Percentiles rank a stretch among this genome's conserved stretches.
Evolutionary conservation across 106 monocot genomes (phyloP).

Genomic region (Dendrobium officinale): DNA sequence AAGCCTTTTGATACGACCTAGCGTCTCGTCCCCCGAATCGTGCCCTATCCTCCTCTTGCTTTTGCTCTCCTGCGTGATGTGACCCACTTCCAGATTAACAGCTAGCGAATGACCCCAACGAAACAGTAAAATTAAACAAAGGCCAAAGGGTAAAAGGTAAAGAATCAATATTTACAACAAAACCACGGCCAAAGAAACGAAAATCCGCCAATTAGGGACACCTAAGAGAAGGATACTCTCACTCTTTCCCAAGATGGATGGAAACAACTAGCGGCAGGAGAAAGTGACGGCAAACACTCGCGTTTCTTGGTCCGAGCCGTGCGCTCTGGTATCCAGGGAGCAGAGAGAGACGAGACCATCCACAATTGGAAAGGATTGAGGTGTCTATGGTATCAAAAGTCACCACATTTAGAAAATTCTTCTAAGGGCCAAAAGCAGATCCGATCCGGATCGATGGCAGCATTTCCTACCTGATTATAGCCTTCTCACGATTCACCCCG

Average conservation of each 20-base stretch:
- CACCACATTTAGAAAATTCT: slow-evolving; percentile 7
- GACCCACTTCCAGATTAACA: slow-evolving; percentile 11
- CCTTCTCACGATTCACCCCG: slow-evolving; percentile 1
- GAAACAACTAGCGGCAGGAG: background rate
- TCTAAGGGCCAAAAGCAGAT: slow-evolving; percentile 3
- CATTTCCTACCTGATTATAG: slow-evolving; percentile 1
- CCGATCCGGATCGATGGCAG: background rate
- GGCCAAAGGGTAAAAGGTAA: slow-evolving; percentile 5
- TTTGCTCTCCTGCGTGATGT: slow-evolving; percentile 4
- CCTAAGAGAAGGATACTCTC: background rate
- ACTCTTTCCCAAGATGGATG: slow-evolving; percentile 5
- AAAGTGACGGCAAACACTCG: slow-evolving; percentile 7
- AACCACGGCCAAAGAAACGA: slow-evolving; percentile 4
- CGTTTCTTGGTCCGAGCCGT: slow-evolving; percentile 3
- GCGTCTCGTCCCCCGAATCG: background rate
- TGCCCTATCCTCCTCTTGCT: background rate
- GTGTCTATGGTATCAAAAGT: background rate
- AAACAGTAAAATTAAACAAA: slow-evolving; percentile 5
- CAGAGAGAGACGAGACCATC: background rate
- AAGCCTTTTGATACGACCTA: background rate
- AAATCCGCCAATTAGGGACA: background rate
- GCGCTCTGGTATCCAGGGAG: slow-evolving; percentile 5
- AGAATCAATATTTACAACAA: background rate
- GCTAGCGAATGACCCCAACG: slow-evolving; percentile 1
- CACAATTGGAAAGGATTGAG: slow-evolving; percentile 7